Percentiles rank a stretch among this genome's conserved stretches.
phyloP scores from a whole-genome alignment of 352 stramenopile genomes.

The Pythium periplocum region DNA sequence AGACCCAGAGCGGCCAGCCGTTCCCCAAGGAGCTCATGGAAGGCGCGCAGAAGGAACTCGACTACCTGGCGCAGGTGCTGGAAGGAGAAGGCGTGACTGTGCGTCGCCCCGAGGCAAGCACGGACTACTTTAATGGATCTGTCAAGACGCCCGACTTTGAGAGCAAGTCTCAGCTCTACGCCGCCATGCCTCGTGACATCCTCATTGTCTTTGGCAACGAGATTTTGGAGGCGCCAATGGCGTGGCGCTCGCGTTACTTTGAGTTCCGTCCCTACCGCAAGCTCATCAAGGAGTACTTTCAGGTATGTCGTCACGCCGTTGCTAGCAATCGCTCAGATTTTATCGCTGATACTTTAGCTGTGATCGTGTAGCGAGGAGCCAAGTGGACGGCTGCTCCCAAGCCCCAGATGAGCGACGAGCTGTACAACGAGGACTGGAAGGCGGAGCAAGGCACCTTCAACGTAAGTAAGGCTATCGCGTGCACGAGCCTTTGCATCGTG shows the following conservation, averaged over 20 bases:
- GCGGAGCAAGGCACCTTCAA: constrained; percentile 74
- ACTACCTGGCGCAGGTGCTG: constrained; percentile 84
- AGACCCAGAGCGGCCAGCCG: constrained; percentile 66
- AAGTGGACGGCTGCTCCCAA: constrained; percentile 88
- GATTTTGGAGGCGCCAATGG: constrained; percentile 88
- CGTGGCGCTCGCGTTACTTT: constrained; percentile 88
- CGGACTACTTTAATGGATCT: constrained; percentile 61
- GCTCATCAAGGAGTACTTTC: constrained; percentile 90
- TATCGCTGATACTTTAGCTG: too few relatives aligned
- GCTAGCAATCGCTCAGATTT: too few relatives aligned
- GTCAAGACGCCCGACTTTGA: constrained; percentile 87
- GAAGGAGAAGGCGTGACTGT: constrained; percentile 81
- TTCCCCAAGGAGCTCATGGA: constrained; percentile 80
- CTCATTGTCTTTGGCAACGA: constrained; percentile 89
- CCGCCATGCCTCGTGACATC: constrained; percentile 85
- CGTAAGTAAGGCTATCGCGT: constrained; percentile 19
- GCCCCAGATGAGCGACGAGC: constrained; percentile 86
- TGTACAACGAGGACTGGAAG: constrained; percentile 87
- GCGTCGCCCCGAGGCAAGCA: constrained; percentile 62
- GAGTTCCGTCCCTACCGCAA: constrained; percentile 86
- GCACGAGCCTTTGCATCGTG: too few relatives aligned
- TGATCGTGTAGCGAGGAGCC: constrained; percentile 45
- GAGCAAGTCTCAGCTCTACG: constrained; percentile 79
- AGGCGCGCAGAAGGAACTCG: constrained; percentile 70
- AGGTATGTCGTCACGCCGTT: constrained; percentile 16